Percentiles rank a stretch among this genome's conserved stretches.
phyloP scores from a whole-genome alignment of 768 basidiomycete genomes.

The Suillus paluster region DNA sequence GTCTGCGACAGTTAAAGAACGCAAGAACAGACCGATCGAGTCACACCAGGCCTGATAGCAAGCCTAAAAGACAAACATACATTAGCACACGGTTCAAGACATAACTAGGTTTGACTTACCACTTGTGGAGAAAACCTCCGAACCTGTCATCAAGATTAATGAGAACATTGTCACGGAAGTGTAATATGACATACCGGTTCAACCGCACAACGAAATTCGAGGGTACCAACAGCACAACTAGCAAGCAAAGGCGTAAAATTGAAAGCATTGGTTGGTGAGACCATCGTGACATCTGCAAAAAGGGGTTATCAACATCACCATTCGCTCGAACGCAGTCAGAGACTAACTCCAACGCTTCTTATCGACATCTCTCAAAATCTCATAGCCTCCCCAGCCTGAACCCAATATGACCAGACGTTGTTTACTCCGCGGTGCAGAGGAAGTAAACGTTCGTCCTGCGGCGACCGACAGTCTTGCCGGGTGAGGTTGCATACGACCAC shows the following conservation, averaged over 20 bases:
- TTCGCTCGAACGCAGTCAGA: background rate
- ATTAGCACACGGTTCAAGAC: background rate
- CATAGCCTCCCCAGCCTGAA: constrained; percentile 82
- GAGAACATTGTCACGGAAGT: constrained; percentile 4
- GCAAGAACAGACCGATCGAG: constrained; percentile 52
- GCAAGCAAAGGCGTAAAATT: constrained; percentile 53
- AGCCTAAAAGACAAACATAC: constrained; percentile 38
- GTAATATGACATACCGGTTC: constrained; percentile 63
- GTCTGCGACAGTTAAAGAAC: background rate
- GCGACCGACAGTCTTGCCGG: constrained; percentile 1
- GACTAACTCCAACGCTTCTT: constrained; percentile 71
- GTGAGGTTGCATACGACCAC: constrained; percentile 5
- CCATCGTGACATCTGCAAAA: constrained; percentile 59
- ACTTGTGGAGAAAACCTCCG: constrained; percentile 59
- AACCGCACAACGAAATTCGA: constrained; percentile 80
- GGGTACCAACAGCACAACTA: constrained; percentile 74
- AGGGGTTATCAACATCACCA: constrained; percentile 11
- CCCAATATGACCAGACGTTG: constrained; percentile 68
- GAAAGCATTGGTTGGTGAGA: constrained; percentile 60
- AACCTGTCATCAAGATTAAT: constrained; percentile 40
- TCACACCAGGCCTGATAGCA: constrained; percentile 82
- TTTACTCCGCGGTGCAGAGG: constrained; percentile 37
- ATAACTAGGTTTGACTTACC: constrained; percentile 37
- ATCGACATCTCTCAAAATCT: constrained; percentile 65
- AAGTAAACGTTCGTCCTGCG: constrained; percentile 41